A percentile compares a stretch with the other conserved stretches of the same genome.
Evolutionary conservation across 441 rosid genomes (phyloP).

Genomic region (Corymbia calophylla): DNA sequence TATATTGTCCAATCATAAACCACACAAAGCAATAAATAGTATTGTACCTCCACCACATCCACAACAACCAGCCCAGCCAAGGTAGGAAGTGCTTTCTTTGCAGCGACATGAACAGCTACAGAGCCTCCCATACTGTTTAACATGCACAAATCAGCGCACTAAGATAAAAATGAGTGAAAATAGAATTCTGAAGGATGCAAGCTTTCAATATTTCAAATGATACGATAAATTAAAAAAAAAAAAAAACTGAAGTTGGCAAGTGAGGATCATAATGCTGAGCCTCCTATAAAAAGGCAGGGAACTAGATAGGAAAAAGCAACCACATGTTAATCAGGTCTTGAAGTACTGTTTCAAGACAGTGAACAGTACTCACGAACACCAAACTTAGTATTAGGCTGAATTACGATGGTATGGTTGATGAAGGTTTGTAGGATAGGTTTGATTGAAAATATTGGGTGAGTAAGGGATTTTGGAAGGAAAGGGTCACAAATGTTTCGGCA

Average conservation of each 20-base stretch:
- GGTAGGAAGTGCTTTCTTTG: constrained; percentile 53
- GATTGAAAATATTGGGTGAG: neutral
- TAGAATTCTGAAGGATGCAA: neutral
- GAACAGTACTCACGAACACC: neutral
- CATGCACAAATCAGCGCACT: neutral
- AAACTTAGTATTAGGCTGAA: neutral
- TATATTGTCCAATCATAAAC: neutral
- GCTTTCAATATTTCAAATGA: neutral
- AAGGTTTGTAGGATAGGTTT: neutral
- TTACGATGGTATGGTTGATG: neutral
- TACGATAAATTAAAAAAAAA: neutral
- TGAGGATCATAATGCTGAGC: neutral
- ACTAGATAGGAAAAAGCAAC: neutral
- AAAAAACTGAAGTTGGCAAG: neutral
- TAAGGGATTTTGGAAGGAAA: neutral
- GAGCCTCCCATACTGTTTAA: constrained; percentile 93
- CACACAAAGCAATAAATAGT: neutral
- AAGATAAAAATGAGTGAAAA: neutral
- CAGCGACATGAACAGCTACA: constrained; percentile 94
- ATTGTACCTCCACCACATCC: constrained; percentile 89
- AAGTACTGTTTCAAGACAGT: neutral
- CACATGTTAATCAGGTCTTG: neutral
- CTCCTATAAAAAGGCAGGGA: neutral
- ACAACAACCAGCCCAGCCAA: constrained; percentile 90
- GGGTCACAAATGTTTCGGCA: neutral